Evolutionary conservation across 805 yeast species (phyloP), one percentile per base, ranked within the genome.

Genomic region (Osmozyma mogii): DNA sequence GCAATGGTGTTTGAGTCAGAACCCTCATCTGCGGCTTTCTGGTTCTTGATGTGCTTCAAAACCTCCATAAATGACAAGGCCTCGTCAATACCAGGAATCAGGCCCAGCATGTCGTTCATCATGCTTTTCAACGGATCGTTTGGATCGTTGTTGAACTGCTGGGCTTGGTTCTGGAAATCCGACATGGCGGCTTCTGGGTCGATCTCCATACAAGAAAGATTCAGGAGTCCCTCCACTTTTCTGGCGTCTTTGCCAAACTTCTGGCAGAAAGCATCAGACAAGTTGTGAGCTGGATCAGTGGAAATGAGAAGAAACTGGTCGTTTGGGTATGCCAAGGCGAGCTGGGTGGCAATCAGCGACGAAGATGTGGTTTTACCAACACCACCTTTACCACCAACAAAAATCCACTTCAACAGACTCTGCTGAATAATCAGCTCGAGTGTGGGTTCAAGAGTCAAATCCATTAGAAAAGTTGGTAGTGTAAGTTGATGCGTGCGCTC

Each of bases 371-470:
- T 92, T 56, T 92, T 92, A 49, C 99, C 99, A 17, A 92, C 99
- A 60, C 99, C 99, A 56, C 99, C 99, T 66, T 92, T 92, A 45
- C 99, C 99, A 43, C 99, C 99, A 25, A 89, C 97, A 50, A 92
- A 92, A 40, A 92, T 80, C 99, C 99, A 92, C 51, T 83, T 84
- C 50, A 92, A 72, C 23, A 75, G 59, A 16, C 80, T 84, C 37
- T 72, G 77, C 17, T 59, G 42, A 30, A 82, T 63, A 31, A 83
- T 61, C 11, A 83, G 77, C 44, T 75, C 73, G 41, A 83, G 67
- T 24, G 80, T 77, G 39, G 89, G 85, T 41, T 80, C 89, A 21
- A 76, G 70, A 38, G 70, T 72, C 35, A 76, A 68, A 39, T 78
- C 84, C 73, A 61, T 62, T 15, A 17, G 31, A 25, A 21, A 25